These are phyloP conservation scores for Annona squamosa DNA, from an alignment of 164 flowering plant species.

Conservation along the genomic window DNA sequence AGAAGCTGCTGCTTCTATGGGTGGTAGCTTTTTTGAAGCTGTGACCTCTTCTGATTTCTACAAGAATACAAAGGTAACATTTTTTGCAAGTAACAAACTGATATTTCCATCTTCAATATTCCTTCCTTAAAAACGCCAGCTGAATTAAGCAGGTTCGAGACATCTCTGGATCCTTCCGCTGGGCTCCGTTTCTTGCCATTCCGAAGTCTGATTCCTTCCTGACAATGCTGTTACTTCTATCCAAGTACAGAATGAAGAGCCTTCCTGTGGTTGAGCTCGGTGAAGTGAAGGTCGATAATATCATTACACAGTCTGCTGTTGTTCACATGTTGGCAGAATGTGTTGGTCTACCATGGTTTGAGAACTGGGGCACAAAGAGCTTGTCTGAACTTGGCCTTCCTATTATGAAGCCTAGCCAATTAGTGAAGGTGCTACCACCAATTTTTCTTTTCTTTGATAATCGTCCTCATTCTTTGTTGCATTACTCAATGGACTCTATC, in stretches of 20 bases:
- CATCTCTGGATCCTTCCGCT: conserved; percentile 88
- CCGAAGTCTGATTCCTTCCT: conserved; percentile 72
- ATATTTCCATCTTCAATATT: neutral
- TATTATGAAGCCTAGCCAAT: conserved; percentile 37
- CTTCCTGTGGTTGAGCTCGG: conserved; percentile 87
- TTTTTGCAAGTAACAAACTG: neutral
- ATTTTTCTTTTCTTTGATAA: neutral
- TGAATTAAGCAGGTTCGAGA: conserved; percentile 60
- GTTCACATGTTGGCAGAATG: conserved; percentile 97
- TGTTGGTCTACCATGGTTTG: conserved; percentile 92
- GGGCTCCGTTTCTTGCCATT: conserved; percentile 99
- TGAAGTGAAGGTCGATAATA: conserved; percentile 62
- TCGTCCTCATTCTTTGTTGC: neutral
- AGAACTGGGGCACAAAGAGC: conserved; percentile 79
- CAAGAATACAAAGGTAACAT: conserved; percentile 69
- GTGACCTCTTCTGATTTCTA: conserved; percentile 76
- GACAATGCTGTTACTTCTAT: conserved; percentile 86
- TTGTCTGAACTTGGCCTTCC: conserved; percentile 84
- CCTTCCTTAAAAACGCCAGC: neutral
- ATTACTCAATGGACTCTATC: neutral
- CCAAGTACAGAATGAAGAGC: conserved; percentile 98
- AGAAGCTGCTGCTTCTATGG: conserved; percentile 16
- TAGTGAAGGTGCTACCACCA: conserved; percentile 44
- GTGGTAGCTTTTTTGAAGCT: conserved; percentile 70
- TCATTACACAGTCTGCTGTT: conserved; percentile 85